Percentiles rank a stretch among this genome's conserved stretches.
phyloP scores from a whole-genome alignment of 805 yeast genomes.

The Teunomyces panamensis region DNA sequence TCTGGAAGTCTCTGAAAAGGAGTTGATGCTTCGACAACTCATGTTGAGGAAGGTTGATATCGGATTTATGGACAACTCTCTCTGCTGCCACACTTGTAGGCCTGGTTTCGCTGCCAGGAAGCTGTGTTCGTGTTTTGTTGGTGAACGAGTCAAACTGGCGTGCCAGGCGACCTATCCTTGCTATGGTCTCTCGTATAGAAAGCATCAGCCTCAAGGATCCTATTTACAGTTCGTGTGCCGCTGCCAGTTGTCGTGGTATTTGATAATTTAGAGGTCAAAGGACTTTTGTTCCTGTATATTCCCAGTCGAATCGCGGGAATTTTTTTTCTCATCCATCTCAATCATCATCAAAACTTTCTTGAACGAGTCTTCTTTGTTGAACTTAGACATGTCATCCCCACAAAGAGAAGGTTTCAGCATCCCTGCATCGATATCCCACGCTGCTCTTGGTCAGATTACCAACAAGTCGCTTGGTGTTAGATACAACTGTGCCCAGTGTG shows the following conservation, averaged over 20 bases:
- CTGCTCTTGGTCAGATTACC: slow-evolving; percentile 79
- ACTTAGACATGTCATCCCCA: slow-evolving; percentile 39
- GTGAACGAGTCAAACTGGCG: slow-evolving; percentile 22
- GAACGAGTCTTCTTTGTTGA: neutral
- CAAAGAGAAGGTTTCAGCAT: slow-evolving; percentile 87
- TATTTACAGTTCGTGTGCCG: too few relatives aligned
- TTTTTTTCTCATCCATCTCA: slow-evolving; percentile 6
- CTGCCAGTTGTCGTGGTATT: too few relatives aligned
- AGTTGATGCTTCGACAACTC: neutral
- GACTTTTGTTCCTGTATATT: slow-evolving; percentile 5
- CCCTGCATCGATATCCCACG: slow-evolving; percentile 67
- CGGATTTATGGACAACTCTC: slow-evolving; percentile 1
- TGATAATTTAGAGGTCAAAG: too few relatives aligned
- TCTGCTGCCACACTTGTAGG: neutral
- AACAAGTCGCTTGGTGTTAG: slow-evolving; percentile 74
- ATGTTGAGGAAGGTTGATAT: slow-evolving; percentile 1
- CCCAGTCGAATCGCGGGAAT: neutral
- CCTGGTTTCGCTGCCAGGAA: neutral
- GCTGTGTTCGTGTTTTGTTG: neutral
- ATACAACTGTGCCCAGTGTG: slow-evolving; percentile 96
- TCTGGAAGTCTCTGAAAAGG: slow-evolving; percentile 13
- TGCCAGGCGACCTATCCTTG: slow-evolving; percentile 30
- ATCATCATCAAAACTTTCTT: slow-evolving; percentile 4
- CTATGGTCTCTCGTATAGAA: slow-evolving; percentile 32
- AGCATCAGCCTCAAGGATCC: slow-evolving; percentile 17